Conservation (phyloP, 805 yeast species). For the Starmerella floris region DNA sequence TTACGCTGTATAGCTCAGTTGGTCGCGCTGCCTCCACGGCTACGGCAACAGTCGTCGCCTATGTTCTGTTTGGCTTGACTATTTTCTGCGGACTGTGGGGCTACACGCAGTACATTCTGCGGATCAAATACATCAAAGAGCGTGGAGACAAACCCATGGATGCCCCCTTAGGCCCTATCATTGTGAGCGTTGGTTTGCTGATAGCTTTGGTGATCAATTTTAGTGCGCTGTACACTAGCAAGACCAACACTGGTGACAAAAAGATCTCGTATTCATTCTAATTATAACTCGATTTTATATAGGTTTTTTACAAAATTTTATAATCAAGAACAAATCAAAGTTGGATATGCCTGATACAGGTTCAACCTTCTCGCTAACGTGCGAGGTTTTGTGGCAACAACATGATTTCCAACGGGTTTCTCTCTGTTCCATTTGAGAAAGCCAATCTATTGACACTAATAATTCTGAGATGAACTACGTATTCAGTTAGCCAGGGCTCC, state of each 20-base stretch:
- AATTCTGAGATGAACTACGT: background rate
- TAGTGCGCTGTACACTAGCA: slow-evolving; percentile 39
- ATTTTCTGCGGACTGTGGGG: slow-evolving; percentile 84
- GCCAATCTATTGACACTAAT: no score
- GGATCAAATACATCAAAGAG: slow-evolving; percentile 60
- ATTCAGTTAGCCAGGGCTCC: slow-evolving; percentile 46
- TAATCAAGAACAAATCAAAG: no score
- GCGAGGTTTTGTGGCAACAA: no score
- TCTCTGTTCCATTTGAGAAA: no score
- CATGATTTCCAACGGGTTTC: no score
- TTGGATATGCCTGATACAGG: no score
- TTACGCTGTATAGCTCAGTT: slow-evolving; percentile 68
- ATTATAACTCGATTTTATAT: background rate
- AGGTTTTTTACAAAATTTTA: no score
- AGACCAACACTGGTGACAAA: background rate
- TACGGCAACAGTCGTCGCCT: slow-evolving; percentile 59
- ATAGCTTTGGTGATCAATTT: slow-evolving; percentile 61
- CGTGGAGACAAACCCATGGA: slow-evolving; percentile 83
- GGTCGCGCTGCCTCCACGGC: slow-evolving; percentile 42
- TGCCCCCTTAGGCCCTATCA: slow-evolving; percentile 76
- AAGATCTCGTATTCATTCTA: background rate
- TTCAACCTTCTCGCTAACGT: background rate
- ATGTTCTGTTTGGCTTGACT: slow-evolving; percentile 66
- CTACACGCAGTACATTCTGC: slow-evolving; percentile 54
- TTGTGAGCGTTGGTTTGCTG: slow-evolving; percentile 58